Conservation (phyloP, 306 rosid genomes). For the Glycine tomentella region DNA sequence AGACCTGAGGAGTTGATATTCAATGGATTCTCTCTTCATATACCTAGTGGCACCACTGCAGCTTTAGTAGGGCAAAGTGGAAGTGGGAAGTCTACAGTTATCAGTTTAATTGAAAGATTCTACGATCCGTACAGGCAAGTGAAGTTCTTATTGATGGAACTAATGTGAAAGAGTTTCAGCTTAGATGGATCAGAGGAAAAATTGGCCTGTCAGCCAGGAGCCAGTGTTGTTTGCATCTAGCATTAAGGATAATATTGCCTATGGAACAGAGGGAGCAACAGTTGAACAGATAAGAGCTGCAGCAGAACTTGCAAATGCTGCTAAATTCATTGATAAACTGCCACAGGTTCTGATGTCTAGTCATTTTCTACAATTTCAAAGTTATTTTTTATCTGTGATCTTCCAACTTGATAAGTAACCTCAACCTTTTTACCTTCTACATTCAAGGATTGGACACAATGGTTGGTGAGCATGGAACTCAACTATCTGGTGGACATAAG, state of each 20-base stretch:
- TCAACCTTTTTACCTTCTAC: neutral
- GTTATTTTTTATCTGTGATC: neutral
- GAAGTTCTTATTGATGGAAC: slow-evolving; percentile 71
- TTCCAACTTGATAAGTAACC: slow-evolving; percentile 18
- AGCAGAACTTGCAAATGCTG: slow-evolving; percentile 78
- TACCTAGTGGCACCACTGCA: slow-evolving; percentile 66
- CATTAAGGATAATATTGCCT: slow-evolving; percentile 76
- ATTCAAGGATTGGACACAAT: slow-evolving; percentile 70
- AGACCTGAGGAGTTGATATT: slow-evolving; percentile 77
- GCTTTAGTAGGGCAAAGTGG: slow-evolving; percentile 91
- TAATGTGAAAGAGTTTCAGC: slow-evolving; percentile 71
- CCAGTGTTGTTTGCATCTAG: slow-evolving; percentile 76
- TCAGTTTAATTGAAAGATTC: slow-evolving; percentile 80
- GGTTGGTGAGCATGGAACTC: slow-evolving; percentile 91
- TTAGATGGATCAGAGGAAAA: slow-evolving; percentile 79
- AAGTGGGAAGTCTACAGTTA: slow-evolving; percentile 83
- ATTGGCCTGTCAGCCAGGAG: slow-evolving; percentile 88
- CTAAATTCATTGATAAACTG: slow-evolving; percentile 74
- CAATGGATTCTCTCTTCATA: slow-evolving; percentile 68
- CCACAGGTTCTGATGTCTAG: slow-evolving; percentile 64
- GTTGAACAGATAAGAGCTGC: slow-evolving; percentile 68
- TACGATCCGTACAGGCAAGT: slow-evolving; percentile 76
- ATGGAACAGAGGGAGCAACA: slow-evolving; percentile 83
- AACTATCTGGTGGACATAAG: slow-evolving; percentile 85
- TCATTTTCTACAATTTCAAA: neutral